phyloP scores from a whole-genome alignment of 2,329 filamentous ascomycete genomes.

The Colletotrichum higginsianum region DNA sequence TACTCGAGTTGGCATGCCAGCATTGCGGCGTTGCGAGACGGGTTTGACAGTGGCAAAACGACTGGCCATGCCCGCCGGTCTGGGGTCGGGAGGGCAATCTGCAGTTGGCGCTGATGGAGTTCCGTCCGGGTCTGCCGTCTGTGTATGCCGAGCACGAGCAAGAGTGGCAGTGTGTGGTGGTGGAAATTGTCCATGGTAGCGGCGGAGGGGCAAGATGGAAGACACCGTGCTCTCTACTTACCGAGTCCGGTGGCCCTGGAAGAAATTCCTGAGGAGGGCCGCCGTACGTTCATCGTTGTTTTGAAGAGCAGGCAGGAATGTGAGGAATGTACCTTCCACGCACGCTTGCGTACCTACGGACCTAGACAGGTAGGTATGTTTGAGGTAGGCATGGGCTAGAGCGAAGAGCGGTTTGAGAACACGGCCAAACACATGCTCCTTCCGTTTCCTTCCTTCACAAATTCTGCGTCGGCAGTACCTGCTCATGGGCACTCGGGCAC shows the following conservation, averaged over 20 bases:
- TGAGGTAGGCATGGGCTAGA: not conserved
- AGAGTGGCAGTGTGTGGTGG: conserved; percentile 1
- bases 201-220: not conserved
- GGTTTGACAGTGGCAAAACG: conserved; percentile 29
- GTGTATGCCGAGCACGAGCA: conserved; percentile 3
- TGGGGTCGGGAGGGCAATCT: conserved; percentile 17
- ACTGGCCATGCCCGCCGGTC: conserved; percentile 6
- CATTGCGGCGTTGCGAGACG: conserved; percentile 27
- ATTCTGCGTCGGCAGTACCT: conserved; percentile 25
- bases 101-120: conserved; percentile 2
- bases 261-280: not conserved
- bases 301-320: not conserved
- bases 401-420: not conserved
- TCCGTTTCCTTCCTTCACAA: not conserved
- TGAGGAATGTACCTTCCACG: not conserved
- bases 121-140: conserved; percentile 15
- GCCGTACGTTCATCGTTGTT: not conserved
- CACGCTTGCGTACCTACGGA: not conserved
- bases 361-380: too few relatives aligned
- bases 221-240: not conserved
- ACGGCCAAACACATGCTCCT: not conserved
- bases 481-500: conserved; percentile 22
- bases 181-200: conserved; percentile 2
- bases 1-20: conserved; percentile 36
- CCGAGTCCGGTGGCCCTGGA: too few relatives aligned